Conservation (phyloP, 495 filamentous ascomycete genomes). For the Penicillium subrubescens region DNA sequence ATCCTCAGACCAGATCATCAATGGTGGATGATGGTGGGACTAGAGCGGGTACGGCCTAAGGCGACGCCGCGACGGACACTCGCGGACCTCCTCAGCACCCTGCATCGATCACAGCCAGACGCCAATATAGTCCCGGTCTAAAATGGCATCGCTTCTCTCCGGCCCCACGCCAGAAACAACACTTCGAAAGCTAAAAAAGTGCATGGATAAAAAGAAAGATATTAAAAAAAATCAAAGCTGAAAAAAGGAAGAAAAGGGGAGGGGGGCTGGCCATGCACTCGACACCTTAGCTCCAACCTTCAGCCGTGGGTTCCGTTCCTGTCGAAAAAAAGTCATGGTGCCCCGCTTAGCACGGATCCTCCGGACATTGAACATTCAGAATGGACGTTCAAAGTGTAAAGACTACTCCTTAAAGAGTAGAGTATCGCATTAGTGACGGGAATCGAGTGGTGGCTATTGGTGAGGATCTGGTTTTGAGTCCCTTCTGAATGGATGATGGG, state of each 20-base stretch:
- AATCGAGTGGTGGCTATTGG: conserved; percentile 5
- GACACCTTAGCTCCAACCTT: conserved; percentile 29
- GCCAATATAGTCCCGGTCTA: conserved; percentile 23
- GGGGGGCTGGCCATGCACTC: conserved; percentile 21
- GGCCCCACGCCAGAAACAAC: conserved; percentile 15
- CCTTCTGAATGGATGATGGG: conserved; percentile 13
- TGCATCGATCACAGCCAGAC: conserved; percentile 40
- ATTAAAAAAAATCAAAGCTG: background rate
- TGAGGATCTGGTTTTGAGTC: background rate
- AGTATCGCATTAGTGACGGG: background rate
- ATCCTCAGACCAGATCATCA: background rate
- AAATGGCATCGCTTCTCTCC: conserved; percentile 28
- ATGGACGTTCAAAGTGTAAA: background rate
- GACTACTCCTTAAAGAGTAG: too few relatives aligned
- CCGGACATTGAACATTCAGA: conserved; percentile 3
- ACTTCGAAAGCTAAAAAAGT: conserved; percentile 11
- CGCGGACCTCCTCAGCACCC: conserved; percentile 33
- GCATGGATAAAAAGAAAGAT: conserved; percentile 8
- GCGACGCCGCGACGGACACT: conserved; percentile 26
- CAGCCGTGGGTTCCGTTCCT: conserved; percentile 25
- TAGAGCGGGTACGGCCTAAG: conserved; percentile 27
- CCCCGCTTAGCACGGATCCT: conserved; percentile 1
- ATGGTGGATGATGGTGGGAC: conserved; percentile 5
- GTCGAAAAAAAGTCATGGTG: conserved; percentile 1
- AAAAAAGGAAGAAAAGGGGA: background rate